Base-by-base conservation (phyloP, 352 stramenopile species). In the Pythium coloratum region DNA sequence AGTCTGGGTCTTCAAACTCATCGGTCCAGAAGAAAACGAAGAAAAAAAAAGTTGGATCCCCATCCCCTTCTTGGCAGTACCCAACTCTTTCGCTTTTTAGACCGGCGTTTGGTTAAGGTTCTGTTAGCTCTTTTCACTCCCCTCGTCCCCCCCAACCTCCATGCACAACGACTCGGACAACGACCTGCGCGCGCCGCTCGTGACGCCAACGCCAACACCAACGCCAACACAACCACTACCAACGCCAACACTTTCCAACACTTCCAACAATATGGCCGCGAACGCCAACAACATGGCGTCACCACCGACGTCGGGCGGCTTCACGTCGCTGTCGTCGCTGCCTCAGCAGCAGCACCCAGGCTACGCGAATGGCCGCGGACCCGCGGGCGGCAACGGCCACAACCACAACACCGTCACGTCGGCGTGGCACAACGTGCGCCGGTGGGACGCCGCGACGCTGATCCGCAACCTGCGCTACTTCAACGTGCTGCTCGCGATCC, bases 401-500 rank as follows among this genome's bases (percentile, higher is more conserved):
- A 55, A 55, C 33, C 59, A 46, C 55, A 64, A 70, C 64, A 61
- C 64, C 38, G 60, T 64, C 51, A 32, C 51, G 16, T 63, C 56
- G 38, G 49, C 54, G 20, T 72, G 53, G 59, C 34, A 62, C 20
- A 62, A 82, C 59, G 73, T 95, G 47, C 86, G 84, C 65, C 73
- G 75, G 57, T 86, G 86, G 82, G 78, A 94, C 53, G 86, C 81
- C 24, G 55, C 76, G 33, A 86, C 79, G 53, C 74, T 95, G 36
- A 86, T 92, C 72, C 85, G 85, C 46, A 93, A 91, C 64, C 73
- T 93, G 66, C 85, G 88, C 65, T 94, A 94, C 72, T 71, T 90
- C 18, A 95, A 95, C 67, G 84, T 94, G 44, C 59, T 93, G 20
- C 72, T 95, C 47, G 84, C 88, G 63, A 76, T 91, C 55, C 77